phyloP scores from a whole-genome alignment of 1,139 yeast genomes.

The Pichia sp. region DNA sequence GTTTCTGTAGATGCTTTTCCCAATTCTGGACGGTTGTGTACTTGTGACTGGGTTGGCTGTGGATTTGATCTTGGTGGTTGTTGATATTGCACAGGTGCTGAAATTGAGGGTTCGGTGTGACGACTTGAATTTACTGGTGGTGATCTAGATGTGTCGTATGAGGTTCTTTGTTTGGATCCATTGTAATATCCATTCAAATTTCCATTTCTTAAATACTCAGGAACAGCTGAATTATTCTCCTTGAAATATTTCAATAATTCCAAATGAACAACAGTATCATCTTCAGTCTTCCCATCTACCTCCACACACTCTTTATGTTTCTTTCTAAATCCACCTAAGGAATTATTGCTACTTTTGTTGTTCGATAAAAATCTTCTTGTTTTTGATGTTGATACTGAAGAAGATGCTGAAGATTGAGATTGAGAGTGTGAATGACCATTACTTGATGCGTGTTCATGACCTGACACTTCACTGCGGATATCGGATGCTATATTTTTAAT shows the following conservation, averaged over 20 bases:
- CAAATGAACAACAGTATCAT: conserved; percentile 28
- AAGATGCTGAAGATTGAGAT: neutral
- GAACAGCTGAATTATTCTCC: conserved; percentile 19
- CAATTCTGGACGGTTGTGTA: neutral
- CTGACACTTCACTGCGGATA: conserved; percentile 1
- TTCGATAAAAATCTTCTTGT: conserved; percentile 3
- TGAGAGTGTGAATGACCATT: neutral
- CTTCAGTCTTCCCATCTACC: conserved; percentile 27
- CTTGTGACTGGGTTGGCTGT: neutral
- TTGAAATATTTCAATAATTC: conserved; percentile 25
- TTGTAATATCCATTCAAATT: neutral
- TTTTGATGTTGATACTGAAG: neutral
- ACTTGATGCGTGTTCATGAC: neutral
- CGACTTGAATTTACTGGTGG: neutral
- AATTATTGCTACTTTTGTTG: neutral
- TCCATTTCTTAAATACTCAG: conserved; percentile 24
- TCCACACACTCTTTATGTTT: conserved; percentile 13
- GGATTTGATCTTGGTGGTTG: neutral
- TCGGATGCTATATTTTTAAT: conserved; percentile 9
- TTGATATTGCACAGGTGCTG: neutral
- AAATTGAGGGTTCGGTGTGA: neutral
- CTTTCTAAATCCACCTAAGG: neutral
- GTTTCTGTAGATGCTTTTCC: neutral
- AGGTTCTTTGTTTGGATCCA: no score
- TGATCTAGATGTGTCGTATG: neutral